phyloP scores from a whole-genome alignment of 2,329 filamentous ascomycete species.

The Fusarium odoratissimum region DNA sequence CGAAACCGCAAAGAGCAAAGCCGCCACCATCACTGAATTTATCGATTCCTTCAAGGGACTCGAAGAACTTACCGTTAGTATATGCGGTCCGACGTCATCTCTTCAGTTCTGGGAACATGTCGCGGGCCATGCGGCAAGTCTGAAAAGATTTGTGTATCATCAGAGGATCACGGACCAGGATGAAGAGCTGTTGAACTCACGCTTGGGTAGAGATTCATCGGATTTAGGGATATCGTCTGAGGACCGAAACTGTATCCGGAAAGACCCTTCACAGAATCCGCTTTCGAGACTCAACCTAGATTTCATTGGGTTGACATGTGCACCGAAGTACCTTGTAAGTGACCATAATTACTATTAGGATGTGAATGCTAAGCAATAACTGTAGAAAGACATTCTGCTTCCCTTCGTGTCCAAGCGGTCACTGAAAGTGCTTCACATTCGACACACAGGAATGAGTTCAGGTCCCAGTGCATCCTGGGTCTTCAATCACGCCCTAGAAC shows the following conservation, averaged over 20 bases:
- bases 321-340: not conserved
- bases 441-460: not conserved
- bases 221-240: not conserved
- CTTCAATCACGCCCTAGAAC: not conserved
- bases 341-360: rapidly evolving
- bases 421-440: slow-evolving; percentile 2
- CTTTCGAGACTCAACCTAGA: not conserved
- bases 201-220: not conserved
- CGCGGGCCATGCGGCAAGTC: not conserved
- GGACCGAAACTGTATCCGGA: not conserved
- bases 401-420: not conserved
- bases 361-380: rapidly evolving
- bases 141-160: not conserved
- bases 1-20: not conserved
- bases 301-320: slow-evolving; percentile 4
- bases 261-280: not conserved
- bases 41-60: not conserved
- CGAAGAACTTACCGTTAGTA: not conserved
- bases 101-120: slow-evolving; percentile 1
- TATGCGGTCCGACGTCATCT: not conserved
- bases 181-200: not conserved
- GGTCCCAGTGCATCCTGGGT: not conserved
- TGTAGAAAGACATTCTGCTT: not conserved
- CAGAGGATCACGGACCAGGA: not conserved
- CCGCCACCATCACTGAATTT: rapidly evolving